Conservation (phyloP, 306 rosid genomes). For the Prunus kanzakura region DNA sequence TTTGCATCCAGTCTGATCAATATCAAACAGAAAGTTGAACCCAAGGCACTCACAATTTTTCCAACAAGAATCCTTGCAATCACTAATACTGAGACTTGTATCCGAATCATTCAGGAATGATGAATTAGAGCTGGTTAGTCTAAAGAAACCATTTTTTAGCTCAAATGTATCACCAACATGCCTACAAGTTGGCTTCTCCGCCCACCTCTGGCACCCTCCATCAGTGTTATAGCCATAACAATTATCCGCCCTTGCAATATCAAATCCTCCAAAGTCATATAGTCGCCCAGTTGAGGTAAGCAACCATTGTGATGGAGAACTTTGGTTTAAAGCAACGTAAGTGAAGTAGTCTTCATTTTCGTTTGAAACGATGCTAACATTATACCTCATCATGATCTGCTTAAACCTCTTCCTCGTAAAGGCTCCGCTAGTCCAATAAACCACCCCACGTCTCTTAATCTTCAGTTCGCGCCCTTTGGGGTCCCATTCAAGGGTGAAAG, state of each 20-base stretch:
- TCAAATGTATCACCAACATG: not conserved
- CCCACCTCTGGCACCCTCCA: conserved; percentile 7
- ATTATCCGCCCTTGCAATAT: not conserved
- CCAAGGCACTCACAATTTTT: not conserved
- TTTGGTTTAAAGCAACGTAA: not conserved
- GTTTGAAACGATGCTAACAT: not conserved
- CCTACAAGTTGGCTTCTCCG: not conserved
- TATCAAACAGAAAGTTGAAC: not conserved
- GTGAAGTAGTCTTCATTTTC: conserved; percentile 9
- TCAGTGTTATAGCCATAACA: conserved; percentile 9
- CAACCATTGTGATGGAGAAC: not conserved
- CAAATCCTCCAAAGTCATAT: not conserved
- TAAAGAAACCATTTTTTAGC: not conserved
- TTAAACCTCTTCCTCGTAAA: not conserved
- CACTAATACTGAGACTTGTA: not conserved
- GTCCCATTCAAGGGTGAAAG: conserved; percentile 6
- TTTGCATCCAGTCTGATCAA: not conserved
- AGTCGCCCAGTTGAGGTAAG: not conserved
- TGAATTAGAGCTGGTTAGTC: not conserved
- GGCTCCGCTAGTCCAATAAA: conserved; percentile 3
- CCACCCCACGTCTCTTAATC: not conserved
- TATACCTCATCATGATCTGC: not conserved
- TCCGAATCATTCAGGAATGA: not conserved
- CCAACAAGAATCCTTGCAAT: conserved; percentile 9
- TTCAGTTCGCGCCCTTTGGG: not conserved